phyloP scores from a whole-genome alignment of 75 land plant genomes.

The Picea glauca region DNA sequence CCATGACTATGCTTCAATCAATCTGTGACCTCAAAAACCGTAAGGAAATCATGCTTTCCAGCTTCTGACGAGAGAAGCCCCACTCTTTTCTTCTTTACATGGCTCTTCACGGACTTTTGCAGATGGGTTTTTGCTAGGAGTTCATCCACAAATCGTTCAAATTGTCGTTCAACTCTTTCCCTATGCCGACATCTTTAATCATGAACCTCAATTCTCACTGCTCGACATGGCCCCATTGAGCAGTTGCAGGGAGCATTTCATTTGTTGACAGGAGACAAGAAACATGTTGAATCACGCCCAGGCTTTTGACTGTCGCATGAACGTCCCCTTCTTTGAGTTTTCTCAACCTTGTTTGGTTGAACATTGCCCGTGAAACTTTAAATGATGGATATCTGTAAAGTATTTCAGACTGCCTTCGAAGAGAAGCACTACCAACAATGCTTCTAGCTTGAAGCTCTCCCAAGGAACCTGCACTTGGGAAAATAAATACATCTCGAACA shows the following conservation, averaged over 20 bases:
- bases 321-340: slow-evolving; percentile 87
- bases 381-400: slow-evolving; percentile 79
- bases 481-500: slow-evolving; percentile 94
- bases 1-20: too few species aligned
- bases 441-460: slow-evolving; percentile 90
- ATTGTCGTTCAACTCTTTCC: too few species aligned
- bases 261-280: slow-evolving; percentile 70
- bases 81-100: too few species aligned
- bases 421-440: slow-evolving; percentile 88
- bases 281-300: slow-evolving; percentile 81
- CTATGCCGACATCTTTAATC: too few species aligned
- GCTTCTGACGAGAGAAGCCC: too few species aligned
- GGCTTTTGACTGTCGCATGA: slow-evolving; percentile 81
- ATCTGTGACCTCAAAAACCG: too few species aligned
- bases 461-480: slow-evolving; percentile 57
- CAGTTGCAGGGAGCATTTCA: slow-evolving; percentile 98
- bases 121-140: too few species aligned
- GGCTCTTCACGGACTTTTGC: too few species aligned
- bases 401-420: slow-evolving; percentile 84
- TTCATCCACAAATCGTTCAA: too few species aligned
- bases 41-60: too few species aligned
- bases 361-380: slow-evolving; percentile 87
- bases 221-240: slow-evolving; percentile 55
- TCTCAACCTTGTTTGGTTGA: slow-evolving; percentile 68
- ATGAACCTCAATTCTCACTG: too few species aligned